These are phyloP conservation scores for Xylaria sp. DNA, from an alignment of 2,329 filamentous ascomycete genomes.

Conservation along the genomic window DNA sequence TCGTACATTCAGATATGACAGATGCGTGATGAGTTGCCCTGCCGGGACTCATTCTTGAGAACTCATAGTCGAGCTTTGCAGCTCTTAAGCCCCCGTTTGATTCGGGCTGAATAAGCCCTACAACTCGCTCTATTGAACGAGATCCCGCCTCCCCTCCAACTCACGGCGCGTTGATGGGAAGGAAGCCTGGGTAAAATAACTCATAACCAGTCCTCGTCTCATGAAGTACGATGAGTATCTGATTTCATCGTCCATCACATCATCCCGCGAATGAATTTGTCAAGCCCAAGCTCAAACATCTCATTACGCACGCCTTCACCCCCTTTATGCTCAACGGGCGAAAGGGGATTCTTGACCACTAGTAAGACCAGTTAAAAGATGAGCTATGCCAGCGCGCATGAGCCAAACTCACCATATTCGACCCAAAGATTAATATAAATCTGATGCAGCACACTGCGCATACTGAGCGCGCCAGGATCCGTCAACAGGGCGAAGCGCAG, in stretches of 20 bases:
- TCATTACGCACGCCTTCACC: slow-evolving; percentile 67
- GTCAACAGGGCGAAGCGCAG: slow-evolving; percentile 97
- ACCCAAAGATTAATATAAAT: slow-evolving; percentile 98
- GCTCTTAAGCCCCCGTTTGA: neutral
- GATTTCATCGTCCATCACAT: slow-evolving; percentile 39
- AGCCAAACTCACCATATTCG: slow-evolving; percentile 67
- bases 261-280: slow-evolving; percentile 68
- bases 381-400: neutral
- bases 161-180: neutral
- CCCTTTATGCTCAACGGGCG: slow-evolving; percentile 63
- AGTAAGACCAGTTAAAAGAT: neutral
- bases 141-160: neutral
- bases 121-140: neutral
- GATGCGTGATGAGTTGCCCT: neutral
- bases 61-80: neutral
- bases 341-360: slow-evolving; percentile 67
- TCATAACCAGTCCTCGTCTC: neutral
- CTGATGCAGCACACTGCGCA: slow-evolving; percentile 92
- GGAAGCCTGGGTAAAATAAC: neutral
- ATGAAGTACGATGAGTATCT: neutral
- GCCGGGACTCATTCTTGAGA: neutral
- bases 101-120: neutral
- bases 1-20: neutral
- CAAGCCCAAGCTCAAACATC: slow-evolving; percentile 65
- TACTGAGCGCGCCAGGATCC: slow-evolving; percentile 80